Percentiles rank a stretch among this genome's conserved stretches.
Evolutionary conservation across 1,139 yeast species (phyloP).

Genomic region (Kodamaea ohmeri): DNA sequence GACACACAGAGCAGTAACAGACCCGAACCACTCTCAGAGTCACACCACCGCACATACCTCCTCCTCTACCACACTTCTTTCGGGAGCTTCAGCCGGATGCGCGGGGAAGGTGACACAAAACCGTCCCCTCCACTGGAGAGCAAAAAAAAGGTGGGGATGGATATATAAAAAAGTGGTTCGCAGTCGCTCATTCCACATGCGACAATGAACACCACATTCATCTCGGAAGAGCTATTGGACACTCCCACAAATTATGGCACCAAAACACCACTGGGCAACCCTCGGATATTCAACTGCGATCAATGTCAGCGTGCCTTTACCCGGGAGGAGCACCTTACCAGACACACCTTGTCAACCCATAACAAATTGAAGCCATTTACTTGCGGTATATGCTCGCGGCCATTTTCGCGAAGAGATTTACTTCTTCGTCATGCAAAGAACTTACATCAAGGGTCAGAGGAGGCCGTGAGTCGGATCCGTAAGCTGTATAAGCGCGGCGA

Average conservation of each 20-base stretch:
- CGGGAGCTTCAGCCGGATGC: conserved; percentile 10
- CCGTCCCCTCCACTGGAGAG: background rate
- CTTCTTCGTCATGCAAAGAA: conserved; percentile 33
- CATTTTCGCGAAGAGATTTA: conserved; percentile 31
- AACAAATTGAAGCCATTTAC: conserved; percentile 46
- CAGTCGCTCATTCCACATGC: background rate
- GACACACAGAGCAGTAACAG: background rate
- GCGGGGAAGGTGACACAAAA: conserved; percentile 19
- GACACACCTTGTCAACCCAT: conserved; percentile 46
- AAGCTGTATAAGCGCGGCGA: conserved; percentile 33
- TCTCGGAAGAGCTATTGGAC: conserved; percentile 9
- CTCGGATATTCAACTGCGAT: conserved; percentile 42
- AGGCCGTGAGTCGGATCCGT: conserved; percentile 45
- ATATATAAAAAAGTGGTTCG: conserved; percentile 3
- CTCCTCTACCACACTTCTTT: background rate
- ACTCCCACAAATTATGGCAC: conserved; percentile 34
- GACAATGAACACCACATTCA: conserved; percentile 8
- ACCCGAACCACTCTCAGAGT: background rate
- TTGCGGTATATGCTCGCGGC: conserved; percentile 32
- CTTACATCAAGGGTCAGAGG: conserved; percentile 32
- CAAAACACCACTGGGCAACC: conserved; percentile 45
- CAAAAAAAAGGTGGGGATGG: conserved; percentile 6
- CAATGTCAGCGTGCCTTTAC: conserved; percentile 48
- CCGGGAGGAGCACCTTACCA: conserved; percentile 46
- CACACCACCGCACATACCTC: conserved; percentile 1